Base-by-base conservation (phyloP, 805 yeast genomes). In the Kodamaea kaohsiungensis region DNA sequence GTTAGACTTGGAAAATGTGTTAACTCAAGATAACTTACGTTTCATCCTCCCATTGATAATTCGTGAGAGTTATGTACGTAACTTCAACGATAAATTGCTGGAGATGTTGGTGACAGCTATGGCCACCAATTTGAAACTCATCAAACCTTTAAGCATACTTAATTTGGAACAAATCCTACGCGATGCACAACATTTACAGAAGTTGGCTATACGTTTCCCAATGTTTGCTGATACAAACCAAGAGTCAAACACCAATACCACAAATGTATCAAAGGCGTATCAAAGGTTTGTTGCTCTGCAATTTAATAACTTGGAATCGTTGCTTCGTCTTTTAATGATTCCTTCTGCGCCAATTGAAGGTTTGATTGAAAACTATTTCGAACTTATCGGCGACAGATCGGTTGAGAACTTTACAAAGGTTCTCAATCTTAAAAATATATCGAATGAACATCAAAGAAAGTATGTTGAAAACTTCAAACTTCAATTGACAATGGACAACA, bases 61-160 rank as follows among this genome's bases (percentile, higher is more conserved):
- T 37, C 81, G 95, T 60, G 90, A 85, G 19, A 73, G 88, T 15
- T 91, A 88, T 64, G 77, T 83, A 9, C 79, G 96, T 59, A 86
- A 86, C 63, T 81, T 89, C 47, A 81, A 91, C 65, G 96, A 91
- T 62, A 85, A 87, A 54, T 71, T 89, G 15, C 83, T 90, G 19
- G 98, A 92, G 53, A 63, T 79, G 38, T 70, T 88, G 1, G 73
- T 85, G 7, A 72, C 71, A 38, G 80, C 85, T 15, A 84, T 87
- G 61, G 64, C 86, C 50, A 72, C 79, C 27, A 83, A 81, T 53
- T 79, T 91, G 51, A 74, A 83, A 7, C 77, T 78, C 51, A 73
- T 89, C 37, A 85, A 83, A 52, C 96, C 97, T 0, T 69, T 76
- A n/a, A 80, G 79, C 62, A 88, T 93, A 2, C 52, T 55, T 18